Evolutionary conservation across 228 moss, liverwort and hornwort genomes (phyloP), one percentile per base, ranked within the genome.

Genomic region (Sphagnum magellanicum): DNA sequence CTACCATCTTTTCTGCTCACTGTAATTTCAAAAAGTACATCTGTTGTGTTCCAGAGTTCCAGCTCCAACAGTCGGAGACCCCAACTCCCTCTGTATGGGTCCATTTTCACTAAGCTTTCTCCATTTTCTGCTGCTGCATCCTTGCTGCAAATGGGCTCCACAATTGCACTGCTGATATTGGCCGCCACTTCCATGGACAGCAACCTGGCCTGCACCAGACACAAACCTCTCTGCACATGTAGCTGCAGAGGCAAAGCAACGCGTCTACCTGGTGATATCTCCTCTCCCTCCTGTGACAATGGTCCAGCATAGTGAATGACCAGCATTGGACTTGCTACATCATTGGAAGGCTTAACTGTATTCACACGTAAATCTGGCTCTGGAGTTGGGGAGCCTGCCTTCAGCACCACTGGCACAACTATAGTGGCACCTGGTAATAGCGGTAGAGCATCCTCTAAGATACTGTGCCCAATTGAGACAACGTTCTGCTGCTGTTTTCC

Each of bases 101-200:
- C 94, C 78, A 98, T 98, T 75, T 90, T 92, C 5, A 98, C 94
- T 12, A 98, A 76, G 48, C 78, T 78, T 53, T 79, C 81, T 58
- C 81, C 78, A 75, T 70, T 66, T 68, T 86, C 81, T 51, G 67
- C 68, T 6, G 63, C 50, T 16, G 69, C 61, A 63, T 70, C 74
- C 62, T 85, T 81, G 66, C 71, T 71, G 59, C 80, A 72, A 70
- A 73, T 74, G 58, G 81, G 80, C 68, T 92, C 84, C 61, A 90
- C 87, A 52, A 94, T 87, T 6, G 90, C 89, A 74, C 87, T 92
- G 79, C 89, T 98, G 59, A 98, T 85, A 70, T 92, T 88, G 53
- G 98, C 98, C 61, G 98, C 90, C 68, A 98, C 98, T 84, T 98
- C 98, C 94, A 98, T 94, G 12, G 98, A 92, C 48, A 94, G 78